Conservation (phyloP, 805 yeast genomes). For the Candida vaughaniae region DNA sequence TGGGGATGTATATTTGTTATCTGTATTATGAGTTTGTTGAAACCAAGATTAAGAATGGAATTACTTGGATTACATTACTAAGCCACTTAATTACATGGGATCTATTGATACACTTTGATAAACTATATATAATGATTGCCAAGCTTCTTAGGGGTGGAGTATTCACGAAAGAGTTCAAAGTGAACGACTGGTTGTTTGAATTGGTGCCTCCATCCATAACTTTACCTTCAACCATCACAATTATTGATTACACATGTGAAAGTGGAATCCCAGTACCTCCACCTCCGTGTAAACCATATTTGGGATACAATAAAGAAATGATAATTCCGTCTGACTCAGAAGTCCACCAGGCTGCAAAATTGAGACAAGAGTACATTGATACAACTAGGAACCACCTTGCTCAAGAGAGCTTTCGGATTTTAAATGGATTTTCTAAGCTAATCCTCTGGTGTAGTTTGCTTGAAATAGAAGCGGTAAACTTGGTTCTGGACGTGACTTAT, state of each 20-base stretch:
- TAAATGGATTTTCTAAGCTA: conserved; percentile 33
- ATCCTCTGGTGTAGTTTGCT: conserved; percentile 28
- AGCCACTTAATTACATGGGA: neutral
- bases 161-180: too few species aligned
- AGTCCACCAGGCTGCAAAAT: conserved; percentile 25
- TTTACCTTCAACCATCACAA: conserved; percentile 29
- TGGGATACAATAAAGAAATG: conserved; percentile 40
- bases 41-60: too few species aligned
- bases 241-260: conserved; percentile 27
- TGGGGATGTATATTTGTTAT: neutral
- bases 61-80: too few species aligned
- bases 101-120: conserved; percentile 6
- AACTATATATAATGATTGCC: conserved; percentile 5
- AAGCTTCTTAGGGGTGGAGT: conserved; percentile 6
- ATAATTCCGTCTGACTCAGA: conserved; percentile 38
- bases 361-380: conserved; percentile 39
- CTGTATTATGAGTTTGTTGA: neutral
- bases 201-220: conserved; percentile 8
- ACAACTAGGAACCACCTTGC: conserved; percentile 40
- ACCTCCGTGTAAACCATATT: conserved; percentile 42
- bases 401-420: conserved; percentile 39
- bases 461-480: conserved; percentile 9
- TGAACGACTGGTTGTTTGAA: conserved; percentile 9
- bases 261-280: conserved; percentile 37
- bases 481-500: conserved; percentile 5